A percentile compares a stretch with the other conserved stretches of the same genome.
phyloP scores from a whole-genome alignment of 371 early-diverging fungal species.

The Lichtheimia ornata region DNA sequence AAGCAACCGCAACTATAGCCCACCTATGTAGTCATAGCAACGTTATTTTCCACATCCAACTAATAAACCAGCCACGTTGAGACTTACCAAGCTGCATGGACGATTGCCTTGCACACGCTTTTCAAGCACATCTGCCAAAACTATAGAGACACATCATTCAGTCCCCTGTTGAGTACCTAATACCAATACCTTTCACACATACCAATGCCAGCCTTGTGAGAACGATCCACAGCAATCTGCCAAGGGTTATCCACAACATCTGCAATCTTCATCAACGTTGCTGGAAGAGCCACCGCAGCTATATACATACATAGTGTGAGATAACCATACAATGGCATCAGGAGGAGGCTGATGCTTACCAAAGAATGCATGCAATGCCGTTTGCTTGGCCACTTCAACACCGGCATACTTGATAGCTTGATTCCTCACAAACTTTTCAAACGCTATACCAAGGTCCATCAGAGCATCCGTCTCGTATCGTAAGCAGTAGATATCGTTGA shows the following conservation, averaged over 20 bases:
- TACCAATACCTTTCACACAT: constrained; percentile 6
- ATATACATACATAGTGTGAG: constrained; percentile 27
- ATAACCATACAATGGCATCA: too few species aligned
- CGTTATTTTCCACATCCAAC: background rate
- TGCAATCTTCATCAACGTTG: constrained; percentile 51
- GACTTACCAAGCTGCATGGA: constrained; percentile 82
- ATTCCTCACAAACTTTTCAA: constrained; percentile 76
- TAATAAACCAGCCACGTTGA: background rate
- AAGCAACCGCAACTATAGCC: constrained; percentile 94
- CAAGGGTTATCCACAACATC: constrained; percentile 91
- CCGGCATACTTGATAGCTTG: constrained; percentile 84
- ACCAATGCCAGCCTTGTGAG: constrained; percentile 84
- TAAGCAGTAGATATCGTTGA: constrained; percentile 60
- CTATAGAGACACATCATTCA: constrained; percentile 16
- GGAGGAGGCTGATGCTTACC: constrained; percentile 17
- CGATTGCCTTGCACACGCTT: constrained; percentile 87
- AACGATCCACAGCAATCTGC: constrained; percentile 83
- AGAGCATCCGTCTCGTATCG: constrained; percentile 82
- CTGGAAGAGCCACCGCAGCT: constrained; percentile 83
- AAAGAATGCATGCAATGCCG: constrained; percentile 79
- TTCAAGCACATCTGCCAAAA: constrained; percentile 80
- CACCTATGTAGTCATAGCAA: constrained; percentile 23
- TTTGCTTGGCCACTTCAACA: constrained; percentile 83
- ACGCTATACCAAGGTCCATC: constrained; percentile 76
- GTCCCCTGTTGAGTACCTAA: background rate